Percentiles rank a stretch among this genome's conserved stretches.
Conservation (phyloP, 371 early-diverging fungal species). For the Mucor ambiguus region DNA sequence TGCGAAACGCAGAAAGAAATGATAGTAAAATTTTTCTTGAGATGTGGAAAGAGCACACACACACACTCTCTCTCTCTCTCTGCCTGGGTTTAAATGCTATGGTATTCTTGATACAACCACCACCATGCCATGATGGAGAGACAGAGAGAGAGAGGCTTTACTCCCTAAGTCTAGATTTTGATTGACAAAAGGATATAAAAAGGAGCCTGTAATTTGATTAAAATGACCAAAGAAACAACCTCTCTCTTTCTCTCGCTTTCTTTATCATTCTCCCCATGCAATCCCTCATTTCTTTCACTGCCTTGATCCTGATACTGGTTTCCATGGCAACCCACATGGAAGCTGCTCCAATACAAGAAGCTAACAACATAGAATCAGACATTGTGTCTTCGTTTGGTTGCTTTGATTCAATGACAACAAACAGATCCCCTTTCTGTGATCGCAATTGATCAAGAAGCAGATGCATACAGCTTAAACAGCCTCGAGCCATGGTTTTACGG, state of each 20-base stretch:
- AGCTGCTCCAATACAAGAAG: neutral
- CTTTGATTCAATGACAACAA: neutral
- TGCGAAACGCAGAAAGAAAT: neutral
- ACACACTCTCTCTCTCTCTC: no score
- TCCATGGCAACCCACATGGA: neutral
- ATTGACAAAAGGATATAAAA: neutral
- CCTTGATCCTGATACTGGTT: neutral
- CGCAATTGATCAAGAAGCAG: neutral
- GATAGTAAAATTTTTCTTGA: neutral
- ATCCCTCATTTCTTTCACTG: neutral
- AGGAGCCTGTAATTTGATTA: neutral
- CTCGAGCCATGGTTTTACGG: neutral
- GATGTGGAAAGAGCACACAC: neutral
- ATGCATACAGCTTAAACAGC: neutral
- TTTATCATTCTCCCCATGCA: neutral
- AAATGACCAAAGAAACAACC: neutral
- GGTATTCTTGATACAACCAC: neutral
- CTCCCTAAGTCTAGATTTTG: conserved; percentile 5
- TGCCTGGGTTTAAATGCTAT: neutral
- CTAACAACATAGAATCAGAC: neutral
- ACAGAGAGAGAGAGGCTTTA: neutral
- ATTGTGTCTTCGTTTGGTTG: neutral
- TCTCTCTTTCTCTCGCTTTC: neutral
- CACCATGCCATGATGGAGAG: neutral
- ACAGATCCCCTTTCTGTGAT: neutral